Conservation (phyloP, 2,329 filamentous ascomycete genomes). For the Cladosporium sp. region DNA sequence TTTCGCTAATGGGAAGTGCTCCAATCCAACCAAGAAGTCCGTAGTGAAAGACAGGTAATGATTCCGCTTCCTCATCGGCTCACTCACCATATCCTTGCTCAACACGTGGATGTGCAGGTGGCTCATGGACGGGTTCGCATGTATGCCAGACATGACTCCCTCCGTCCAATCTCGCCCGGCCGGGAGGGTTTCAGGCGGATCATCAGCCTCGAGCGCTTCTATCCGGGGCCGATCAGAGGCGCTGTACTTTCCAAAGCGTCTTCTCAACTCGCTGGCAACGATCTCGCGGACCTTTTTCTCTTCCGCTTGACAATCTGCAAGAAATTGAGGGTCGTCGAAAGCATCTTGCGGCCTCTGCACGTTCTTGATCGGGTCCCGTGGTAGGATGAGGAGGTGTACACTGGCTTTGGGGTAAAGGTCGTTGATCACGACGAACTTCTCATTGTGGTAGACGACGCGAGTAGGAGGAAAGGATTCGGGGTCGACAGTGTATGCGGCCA, state of each 20-base stretch:
- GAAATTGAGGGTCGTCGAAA: slow-evolving; percentile 69
- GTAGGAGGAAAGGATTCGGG: slow-evolving; percentile 61
- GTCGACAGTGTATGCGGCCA: slow-evolving; percentile 65
- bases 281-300: slow-evolving; percentile 61
- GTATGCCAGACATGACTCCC: slow-evolving; percentile 76
- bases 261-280: slow-evolving; percentile 72
- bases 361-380: slow-evolving; percentile 63
- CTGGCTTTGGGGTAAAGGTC: slow-evolving; percentile 85
- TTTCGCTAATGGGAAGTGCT: slow-evolving; percentile 72
- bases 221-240: slow-evolving; percentile 63
- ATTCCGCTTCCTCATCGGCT: slow-evolving; percentile 72
- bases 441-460: slow-evolving; percentile 64
- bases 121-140: slow-evolving; percentile 87
- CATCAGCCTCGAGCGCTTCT: slow-evolving; percentile 57
- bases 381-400: slow-evolving; percentile 85
- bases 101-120: slow-evolving; percentile 90
- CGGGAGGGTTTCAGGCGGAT: slow-evolving; percentile 54
- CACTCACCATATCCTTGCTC: slow-evolving; percentile 74
- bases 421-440: slow-evolving; percentile 73
- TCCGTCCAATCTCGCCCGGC: slow-evolving; percentile 73
- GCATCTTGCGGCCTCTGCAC: slow-evolving; percentile 74
- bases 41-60: slow-evolving; percentile 94
- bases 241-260: slow-evolving; percentile 66
- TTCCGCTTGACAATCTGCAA: slow-evolving; percentile 62
- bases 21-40: slow-evolving; percentile 75